phyloP scores from a whole-genome alignment of 106 monocot genomes.

The Ottelia alismoides region DNA sequence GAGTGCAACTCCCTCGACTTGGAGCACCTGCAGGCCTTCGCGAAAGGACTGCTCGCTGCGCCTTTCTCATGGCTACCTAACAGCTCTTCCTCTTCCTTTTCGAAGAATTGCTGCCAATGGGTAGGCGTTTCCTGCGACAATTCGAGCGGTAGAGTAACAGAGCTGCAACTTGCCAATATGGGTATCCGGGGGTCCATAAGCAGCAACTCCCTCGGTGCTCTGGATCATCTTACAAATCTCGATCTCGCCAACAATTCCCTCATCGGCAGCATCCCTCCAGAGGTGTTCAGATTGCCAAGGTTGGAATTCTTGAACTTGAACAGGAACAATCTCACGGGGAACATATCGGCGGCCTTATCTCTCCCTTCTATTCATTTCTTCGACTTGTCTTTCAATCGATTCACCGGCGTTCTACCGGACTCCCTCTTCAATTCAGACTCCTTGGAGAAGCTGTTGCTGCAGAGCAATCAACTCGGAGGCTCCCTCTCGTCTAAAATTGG shows the following conservation, averaged over 20 bases:
- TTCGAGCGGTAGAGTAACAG: too few relatives aligned
- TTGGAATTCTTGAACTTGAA: constrained; percentile 22
- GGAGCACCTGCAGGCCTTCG: too few relatives aligned
- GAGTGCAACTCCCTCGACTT: too few relatives aligned
- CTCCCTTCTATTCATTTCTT: constrained; percentile 20
- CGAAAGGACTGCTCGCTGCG: too few relatives aligned
- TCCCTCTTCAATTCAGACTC: too few relatives aligned
- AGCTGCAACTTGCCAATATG: constrained; percentile 16
- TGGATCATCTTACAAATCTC: constrained; percentile 5
- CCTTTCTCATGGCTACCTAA: too few relatives aligned
- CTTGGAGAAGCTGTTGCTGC: constrained; percentile 1
- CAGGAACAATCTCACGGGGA: constrained; percentile 16
- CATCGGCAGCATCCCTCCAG: constrained; percentile 6
- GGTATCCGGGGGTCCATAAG: constrained; percentile 5
- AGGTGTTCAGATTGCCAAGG: constrained; percentile 9
- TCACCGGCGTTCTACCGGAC: constrained; percentile 18
- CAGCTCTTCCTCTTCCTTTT: too few relatives aligned
- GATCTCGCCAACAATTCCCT: constrained; percentile 20
- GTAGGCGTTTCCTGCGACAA: too few relatives aligned
- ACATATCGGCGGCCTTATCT: background rate
- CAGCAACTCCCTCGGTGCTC: background rate
- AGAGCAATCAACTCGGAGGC: constrained; percentile 12
- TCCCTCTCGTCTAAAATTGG: constrained; percentile 16
- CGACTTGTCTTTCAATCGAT: constrained; percentile 24
- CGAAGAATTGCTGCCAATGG: too few relatives aligned